These are phyloP conservation scores for Ambrosiella cleistominuta DNA, from an alignment of 2,329 filamentous ascomycete species.

Conservation along the genomic window DNA sequence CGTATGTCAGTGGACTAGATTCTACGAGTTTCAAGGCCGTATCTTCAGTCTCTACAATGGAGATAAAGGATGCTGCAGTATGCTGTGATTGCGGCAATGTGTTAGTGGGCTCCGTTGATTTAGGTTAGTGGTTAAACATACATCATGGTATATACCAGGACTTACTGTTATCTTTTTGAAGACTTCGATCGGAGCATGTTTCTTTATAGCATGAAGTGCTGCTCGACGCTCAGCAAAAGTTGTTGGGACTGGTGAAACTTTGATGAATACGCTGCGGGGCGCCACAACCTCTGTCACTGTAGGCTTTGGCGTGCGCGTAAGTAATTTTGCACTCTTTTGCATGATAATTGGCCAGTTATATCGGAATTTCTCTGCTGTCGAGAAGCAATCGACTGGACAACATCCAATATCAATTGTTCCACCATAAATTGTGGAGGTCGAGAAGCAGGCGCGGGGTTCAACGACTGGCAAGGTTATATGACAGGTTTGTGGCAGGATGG, in stretches of 20 bases:
- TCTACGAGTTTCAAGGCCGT: conserved; percentile 25
- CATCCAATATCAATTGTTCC: no score
- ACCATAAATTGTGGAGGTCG: no score
- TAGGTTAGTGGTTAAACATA: background rate
- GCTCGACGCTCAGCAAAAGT: conserved; percentile 37
- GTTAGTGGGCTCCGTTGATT: background rate
- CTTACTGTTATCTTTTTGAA: conserved; percentile 32
- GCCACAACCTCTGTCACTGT: background rate
- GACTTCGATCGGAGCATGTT: conserved; percentile 31
- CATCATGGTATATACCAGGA: background rate
- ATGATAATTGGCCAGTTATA: no score
- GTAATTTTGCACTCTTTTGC: no score
- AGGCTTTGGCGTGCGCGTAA: no score
- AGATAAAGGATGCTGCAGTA: conserved; percentile 31
- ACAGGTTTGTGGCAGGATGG: no score
- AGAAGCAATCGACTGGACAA: no score
- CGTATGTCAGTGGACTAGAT: conserved; percentile 31
- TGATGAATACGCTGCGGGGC: conserved; percentile 19
- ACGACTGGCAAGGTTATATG: no score
- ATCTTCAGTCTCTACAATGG: conserved; percentile 25
- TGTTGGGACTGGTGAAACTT: conserved; percentile 33
- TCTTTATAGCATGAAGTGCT: conserved; percentile 33
- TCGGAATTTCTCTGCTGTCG: no score
- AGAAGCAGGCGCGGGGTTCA: no score
- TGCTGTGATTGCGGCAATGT: conserved; percentile 20